Evolutionary conservation across 768 basidiomycete genomes (phyloP).

Genomic region (Gloeophyllum trabeum): DNA sequence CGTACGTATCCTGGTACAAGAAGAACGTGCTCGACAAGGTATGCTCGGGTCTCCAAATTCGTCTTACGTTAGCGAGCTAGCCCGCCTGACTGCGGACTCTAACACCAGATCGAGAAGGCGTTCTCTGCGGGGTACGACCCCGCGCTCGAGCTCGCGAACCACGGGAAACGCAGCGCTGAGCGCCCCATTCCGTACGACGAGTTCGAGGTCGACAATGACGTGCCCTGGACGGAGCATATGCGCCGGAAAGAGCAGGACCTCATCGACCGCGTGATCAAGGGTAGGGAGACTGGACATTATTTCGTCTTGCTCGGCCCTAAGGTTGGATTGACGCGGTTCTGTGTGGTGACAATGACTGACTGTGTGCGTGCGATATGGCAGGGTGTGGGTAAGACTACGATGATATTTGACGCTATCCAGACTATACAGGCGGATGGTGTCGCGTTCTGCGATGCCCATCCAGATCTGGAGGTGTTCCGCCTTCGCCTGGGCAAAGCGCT

Average conservation of each 20-base stretch:
- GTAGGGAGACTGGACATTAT: constrained; percentile 61
- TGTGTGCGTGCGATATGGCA: constrained; percentile 15
- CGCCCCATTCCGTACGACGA: constrained; percentile 16
- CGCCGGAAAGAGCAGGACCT: constrained; percentile 63
- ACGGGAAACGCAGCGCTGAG: constrained; percentile 25
- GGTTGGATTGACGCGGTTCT: constrained; percentile 22
- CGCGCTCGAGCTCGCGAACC: constrained; percentile 59
- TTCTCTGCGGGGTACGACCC: constrained; percentile 78
- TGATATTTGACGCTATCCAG: constrained; percentile 78
- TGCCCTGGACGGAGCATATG: constrained; percentile 47
- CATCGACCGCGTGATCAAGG: constrained; percentile 73
- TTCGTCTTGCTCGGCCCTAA: constrained; percentile 73
- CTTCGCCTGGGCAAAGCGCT: constrained; percentile 78
- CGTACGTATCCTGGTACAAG: constrained; percentile 76
- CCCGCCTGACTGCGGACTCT: constrained; percentile 3
- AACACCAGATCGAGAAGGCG: constrained; percentile 57
- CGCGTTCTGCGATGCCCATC: constrained; percentile 74
- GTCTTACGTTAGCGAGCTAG: neutral
- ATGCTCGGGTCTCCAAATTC: constrained; percentile 8
- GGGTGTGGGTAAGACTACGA: constrained; percentile 77
- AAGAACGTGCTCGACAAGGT: constrained; percentile 74
- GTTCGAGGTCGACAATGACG: constrained; percentile 24
- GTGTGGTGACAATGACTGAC: constrained; percentile 1
- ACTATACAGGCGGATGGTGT: constrained; percentile 61
- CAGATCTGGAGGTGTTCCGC: constrained; percentile 79